A percentile compares a stretch with the other conserved stretches of the same genome.
phyloP scores from a whole-genome alignment of 78 protist species.

The Dictyostelium intermedium region DNA sequence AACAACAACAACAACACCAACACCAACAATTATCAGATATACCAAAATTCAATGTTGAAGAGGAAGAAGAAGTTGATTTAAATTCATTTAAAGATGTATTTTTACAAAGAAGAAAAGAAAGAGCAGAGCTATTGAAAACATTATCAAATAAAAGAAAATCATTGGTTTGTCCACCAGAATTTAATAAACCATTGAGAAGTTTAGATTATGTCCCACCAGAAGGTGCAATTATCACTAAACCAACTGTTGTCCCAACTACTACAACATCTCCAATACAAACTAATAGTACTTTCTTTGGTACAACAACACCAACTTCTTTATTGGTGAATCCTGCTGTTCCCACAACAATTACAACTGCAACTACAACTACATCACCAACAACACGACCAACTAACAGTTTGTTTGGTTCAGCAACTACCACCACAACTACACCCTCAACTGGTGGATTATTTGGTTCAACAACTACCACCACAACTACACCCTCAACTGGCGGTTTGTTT shows the following conservation, averaged over 20 bases:
- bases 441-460: background rate
- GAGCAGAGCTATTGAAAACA: background rate
- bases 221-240: background rate
- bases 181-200: background rate
- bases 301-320: background rate
- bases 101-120: slow-evolving; percentile 26
- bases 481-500: background rate
- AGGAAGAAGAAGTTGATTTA: background rate
- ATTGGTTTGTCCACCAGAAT: background rate
- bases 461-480: background rate
- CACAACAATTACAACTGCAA: background rate
- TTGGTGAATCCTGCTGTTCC: background rate
- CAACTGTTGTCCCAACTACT: background rate
- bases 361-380: background rate
- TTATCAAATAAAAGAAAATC: background rate
- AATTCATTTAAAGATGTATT: background rate
- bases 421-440: background rate
- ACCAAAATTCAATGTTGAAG: background rate
- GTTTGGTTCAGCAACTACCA: background rate
- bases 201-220: background rate
- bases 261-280: background rate
- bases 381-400: background rate
- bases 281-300: background rate
- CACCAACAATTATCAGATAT: background rate
- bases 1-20: background rate